Percentiles rank a stretch among this genome's conserved stretches.
Conservation (phyloP, 179 eudicot genomes). For the Patellifolia procumbens region DNA sequence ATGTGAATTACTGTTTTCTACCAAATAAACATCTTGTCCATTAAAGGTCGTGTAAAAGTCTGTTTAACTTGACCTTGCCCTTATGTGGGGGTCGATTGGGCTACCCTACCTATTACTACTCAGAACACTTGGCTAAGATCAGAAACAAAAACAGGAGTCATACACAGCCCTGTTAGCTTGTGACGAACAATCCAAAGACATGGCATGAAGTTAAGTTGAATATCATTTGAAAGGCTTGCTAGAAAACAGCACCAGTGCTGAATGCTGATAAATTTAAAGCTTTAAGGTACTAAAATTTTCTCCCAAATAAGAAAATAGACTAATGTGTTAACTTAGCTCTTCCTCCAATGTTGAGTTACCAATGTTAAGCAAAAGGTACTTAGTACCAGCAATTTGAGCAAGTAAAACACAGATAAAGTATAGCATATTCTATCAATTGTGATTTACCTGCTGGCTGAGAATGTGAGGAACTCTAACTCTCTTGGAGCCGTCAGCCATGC, state of each 20-base stretch:
- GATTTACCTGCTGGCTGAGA: conserved; percentile 55
- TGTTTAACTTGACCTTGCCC: too few species aligned
- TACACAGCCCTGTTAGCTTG: not conserved
- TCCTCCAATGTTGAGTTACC: not conserved
- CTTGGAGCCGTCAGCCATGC: conserved; percentile 89
- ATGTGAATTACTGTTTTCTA: too few species aligned
- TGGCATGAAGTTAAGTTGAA: not conserved
- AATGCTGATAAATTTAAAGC: too few species aligned
- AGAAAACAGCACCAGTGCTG: not conserved
- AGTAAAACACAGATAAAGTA: not conserved
- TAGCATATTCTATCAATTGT: not conserved
- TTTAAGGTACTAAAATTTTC: not conserved
- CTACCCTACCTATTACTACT: too few species aligned
- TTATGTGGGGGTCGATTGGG: too few species aligned
- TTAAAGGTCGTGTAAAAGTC: too few species aligned
- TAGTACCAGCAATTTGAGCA: not conserved
- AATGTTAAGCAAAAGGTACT: not conserved
- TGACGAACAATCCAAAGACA: not conserved
- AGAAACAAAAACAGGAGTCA: not conserved
- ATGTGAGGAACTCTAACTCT: conserved; percentile 71
- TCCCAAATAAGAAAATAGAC: too few species aligned
- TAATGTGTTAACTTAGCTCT: not conserved
- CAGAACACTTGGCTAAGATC: not conserved
- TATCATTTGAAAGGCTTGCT: not conserved
- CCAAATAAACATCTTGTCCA: too few species aligned